Percentiles rank a stretch among this genome's conserved stretches.
Conservation (phyloP, 768 basidiomycete genomes). For the Pulveroboletus sp. region DNA sequence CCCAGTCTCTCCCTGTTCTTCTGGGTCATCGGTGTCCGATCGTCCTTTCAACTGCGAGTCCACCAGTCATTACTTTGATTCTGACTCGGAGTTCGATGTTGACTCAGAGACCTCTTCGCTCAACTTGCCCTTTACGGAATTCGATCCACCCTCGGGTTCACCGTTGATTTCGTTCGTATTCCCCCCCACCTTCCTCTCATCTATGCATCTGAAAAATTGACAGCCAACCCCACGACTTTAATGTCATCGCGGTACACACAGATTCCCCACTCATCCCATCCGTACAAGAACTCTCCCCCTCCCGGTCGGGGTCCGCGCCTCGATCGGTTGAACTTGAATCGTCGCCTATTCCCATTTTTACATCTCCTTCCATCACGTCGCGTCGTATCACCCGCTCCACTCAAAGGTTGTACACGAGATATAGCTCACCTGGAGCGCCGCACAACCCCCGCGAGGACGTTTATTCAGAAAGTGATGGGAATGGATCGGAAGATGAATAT, state of each 20-base stretch:
- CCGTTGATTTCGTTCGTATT: constrained; percentile 26
- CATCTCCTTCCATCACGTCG: constrained; percentile 1
- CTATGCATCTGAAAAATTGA: constrained; percentile 10
- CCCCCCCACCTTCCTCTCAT: background rate
- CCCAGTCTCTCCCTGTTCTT: constrained; percentile 13
- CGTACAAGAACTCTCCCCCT: constrained; percentile 1
- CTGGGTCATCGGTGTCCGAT: constrained; percentile 17
- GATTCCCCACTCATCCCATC: constrained; percentile 16
- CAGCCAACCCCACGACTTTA: constrained; percentile 17
- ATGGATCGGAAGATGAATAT: constrained; percentile 43
- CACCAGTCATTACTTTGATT: constrained; percentile 13
- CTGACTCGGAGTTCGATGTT: constrained; percentile 31
- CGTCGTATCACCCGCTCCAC: constrained; percentile 12
- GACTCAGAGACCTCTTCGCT: constrained; percentile 22
- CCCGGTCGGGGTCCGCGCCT: constrained; percentile 1
- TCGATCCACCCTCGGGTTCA: constrained; percentile 3
- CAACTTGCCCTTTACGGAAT: constrained; percentile 10
- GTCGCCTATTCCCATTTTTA: background rate
- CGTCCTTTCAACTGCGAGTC: constrained; percentile 16
- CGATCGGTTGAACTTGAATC: background rate
- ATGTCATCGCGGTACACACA: background rate
- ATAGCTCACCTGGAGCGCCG: background rate
- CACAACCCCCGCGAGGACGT: constrained; percentile 26
- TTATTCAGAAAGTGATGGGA: constrained; percentile 36
- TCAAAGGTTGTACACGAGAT: constrained; percentile 1